These are phyloP conservation scores for Chamaenerion angustifolium DNA, from an alignment of 345 rosid genomes.

Conservation along the genomic window DNA sequence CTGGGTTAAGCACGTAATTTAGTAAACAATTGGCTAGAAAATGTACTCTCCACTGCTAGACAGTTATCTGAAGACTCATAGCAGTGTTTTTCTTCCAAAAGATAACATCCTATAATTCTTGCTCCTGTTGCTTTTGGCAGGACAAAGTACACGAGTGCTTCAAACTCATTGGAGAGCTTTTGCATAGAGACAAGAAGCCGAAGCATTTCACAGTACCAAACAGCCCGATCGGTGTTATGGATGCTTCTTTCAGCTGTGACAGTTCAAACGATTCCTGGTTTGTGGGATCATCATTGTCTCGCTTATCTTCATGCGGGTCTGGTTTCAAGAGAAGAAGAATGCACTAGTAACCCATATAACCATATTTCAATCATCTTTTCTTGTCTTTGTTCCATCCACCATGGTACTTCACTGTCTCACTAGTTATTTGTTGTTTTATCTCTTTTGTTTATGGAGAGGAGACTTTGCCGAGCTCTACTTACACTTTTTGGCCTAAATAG, in stretches of 20 bases:
- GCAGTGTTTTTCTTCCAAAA: too few relatives aligned
- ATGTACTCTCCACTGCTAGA: too few relatives aligned
- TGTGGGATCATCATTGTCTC: conserved; percentile 15
- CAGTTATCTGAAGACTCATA: too few relatives aligned
- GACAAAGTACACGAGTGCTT: conserved; percentile 49
- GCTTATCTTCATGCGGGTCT: conserved; percentile 30
- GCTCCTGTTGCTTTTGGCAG: conserved; percentile 15
- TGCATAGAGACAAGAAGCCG: conserved; percentile 9
- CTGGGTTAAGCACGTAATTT: too few relatives aligned
- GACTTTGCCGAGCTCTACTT: too few relatives aligned
- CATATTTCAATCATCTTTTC: neutral
- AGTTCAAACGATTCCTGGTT: conserved; percentile 56
- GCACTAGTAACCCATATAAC: conserved; percentile 20
- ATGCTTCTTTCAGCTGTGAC: conserved; percentile 46
- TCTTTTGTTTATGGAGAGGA: too few relatives aligned
- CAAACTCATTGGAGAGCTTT: conserved; percentile 34
- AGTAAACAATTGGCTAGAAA: too few relatives aligned
- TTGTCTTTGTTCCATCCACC: too few relatives aligned
- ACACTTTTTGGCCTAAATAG: too few relatives aligned
- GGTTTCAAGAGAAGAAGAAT: conserved; percentile 48
- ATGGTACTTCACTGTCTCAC: too few relatives aligned
- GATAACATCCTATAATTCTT: neutral
- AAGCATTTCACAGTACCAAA: too few relatives aligned
- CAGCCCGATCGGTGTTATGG: conserved; percentile 40
- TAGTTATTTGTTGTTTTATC: too few relatives aligned